Conservation (phyloP, 306 rosid species). For the Phaseolus lunatus region DNA sequence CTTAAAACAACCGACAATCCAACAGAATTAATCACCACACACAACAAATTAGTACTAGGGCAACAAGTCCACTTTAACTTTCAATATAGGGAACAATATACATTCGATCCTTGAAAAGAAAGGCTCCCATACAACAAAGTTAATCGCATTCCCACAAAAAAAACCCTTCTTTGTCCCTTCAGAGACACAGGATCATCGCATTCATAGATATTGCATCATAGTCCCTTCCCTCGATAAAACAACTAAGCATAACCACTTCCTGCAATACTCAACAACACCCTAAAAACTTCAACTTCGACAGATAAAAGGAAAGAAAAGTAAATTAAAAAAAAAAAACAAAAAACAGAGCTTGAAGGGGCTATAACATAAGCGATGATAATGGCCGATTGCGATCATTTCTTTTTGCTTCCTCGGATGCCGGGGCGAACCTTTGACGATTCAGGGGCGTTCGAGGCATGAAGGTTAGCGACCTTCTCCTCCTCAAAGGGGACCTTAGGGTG, state of each 20-base stretch:
- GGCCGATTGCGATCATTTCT: conserved; percentile 55
- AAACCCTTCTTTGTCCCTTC: conserved; percentile 41
- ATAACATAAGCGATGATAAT: not conserved
- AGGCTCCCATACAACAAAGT: conserved; percentile 34
- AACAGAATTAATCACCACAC: not conserved
- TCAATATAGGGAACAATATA: conserved; percentile 47
- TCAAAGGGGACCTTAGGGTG: conserved; percentile 89
- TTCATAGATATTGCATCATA: not conserved
- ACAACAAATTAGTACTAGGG: conserved; percentile 7
- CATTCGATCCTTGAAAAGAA: conserved; percentile 36
- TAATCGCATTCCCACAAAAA: conserved; percentile 22
- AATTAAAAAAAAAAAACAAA: not conserved
- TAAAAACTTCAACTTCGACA: conserved; percentile 18
- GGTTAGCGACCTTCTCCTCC: conserved; percentile 67
- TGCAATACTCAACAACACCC: conserved; percentile 27
- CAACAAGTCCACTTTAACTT: conserved; percentile 1
- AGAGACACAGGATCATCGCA: conserved; percentile 25
- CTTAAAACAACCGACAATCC: not conserved
- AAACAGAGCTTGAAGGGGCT: conserved; percentile 13
- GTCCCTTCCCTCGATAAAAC: not conserved
- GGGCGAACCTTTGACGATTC: conserved; percentile 67
- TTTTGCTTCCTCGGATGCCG: conserved; percentile 88
- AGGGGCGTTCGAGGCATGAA: conserved; percentile 44
- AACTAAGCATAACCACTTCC: conserved; percentile 36
- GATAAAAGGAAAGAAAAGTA: not conserved